Evolutionary conservation across 495 filamentous ascomycete species (phyloP), one percentile per base, ranked within the genome.

Genomic region (Penicillium goetzii): DNA sequence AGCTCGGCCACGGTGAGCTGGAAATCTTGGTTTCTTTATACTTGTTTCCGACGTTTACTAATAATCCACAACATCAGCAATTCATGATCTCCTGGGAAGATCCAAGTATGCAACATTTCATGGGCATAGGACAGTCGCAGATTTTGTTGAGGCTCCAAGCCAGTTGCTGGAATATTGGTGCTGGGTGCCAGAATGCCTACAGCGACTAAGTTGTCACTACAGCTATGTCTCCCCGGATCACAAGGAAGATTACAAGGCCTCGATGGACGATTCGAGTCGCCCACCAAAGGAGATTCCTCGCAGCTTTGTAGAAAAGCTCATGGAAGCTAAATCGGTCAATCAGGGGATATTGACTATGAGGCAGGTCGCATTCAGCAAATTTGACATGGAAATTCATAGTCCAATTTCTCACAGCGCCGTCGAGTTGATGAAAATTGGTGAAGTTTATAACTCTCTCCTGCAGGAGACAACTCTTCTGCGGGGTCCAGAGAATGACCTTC

Each of bases 91-190:
- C 36, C 19, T 62, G 21, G 60, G 60, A 28, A 62, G 52, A 21
- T 62, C 60, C 38, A 62, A 62, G 38, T 62, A 62, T 26, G 60
- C 52, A 28, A 62, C 52, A 38, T 62, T 62, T 32, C 60, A 62
- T 38, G 60, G 60, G 4, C 60, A 62, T 21, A 38, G 60, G 23
- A 62, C 60, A 36, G 60, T 62, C 23, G 33, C 60, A 56, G 60
- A 62, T 30, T 62, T 62, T 52, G 40, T 26, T 19, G 60, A 62
- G 21, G 52, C 60, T 15, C 60, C 60, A 50, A 62, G 52, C 28
- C 60, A 62, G 32, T 43, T 62, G n/a, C 60, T 62, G 5, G 60
- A 62, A 50, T 62, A 62, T 47, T 62, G 60, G 52, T 62, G 60
- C 28, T 62, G 60, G 60, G 38, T 62, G 4, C 60, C 60, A 3